These are phyloP conservation scores for Rehmannia glutinosa DNA, from an alignment of 257 asterid genomes.

Conservation along the genomic window DNA sequence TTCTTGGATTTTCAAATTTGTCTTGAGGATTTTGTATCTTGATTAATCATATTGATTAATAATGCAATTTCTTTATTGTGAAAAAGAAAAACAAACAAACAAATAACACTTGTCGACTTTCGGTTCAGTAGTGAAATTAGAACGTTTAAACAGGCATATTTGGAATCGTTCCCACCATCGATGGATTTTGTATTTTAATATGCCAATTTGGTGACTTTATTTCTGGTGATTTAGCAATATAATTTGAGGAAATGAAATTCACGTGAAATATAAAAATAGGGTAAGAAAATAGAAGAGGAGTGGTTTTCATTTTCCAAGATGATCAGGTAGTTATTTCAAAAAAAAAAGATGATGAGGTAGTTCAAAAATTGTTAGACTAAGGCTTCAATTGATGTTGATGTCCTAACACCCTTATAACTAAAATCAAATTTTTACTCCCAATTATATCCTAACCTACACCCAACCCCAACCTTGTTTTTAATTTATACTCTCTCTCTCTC, in stretches of 20 bases:
- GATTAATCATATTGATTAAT: too few relatives aligned
- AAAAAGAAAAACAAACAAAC: too few relatives aligned
- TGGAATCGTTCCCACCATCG: too few relatives aligned
- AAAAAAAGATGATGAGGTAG: constrained; percentile 14
- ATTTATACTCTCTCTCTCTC: too few relatives aligned
- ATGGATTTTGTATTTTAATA: background rate
- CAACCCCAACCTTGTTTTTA: background rate
- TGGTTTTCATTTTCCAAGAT: background rate
- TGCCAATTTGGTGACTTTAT: background rate
- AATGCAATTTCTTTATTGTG: too few relatives aligned
- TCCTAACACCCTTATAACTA: constrained; percentile 28
- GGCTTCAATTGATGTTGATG: constrained; percentile 40
- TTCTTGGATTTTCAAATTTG: too few relatives aligned
- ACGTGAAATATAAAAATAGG: background rate
- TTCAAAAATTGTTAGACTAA: constrained; percentile 22
- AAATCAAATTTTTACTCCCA: constrained; percentile 21
- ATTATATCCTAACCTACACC: background rate
- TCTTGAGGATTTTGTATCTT: too few relatives aligned
- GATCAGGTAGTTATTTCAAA: too few relatives aligned
- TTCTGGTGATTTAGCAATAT: background rate
- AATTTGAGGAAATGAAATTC: background rate
- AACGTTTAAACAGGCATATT: too few relatives aligned
- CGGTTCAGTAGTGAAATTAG: too few relatives aligned
- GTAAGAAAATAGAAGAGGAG: background rate
- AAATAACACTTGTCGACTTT: too few relatives aligned